Base-by-base conservation (phyloP, 2,329 filamentous ascomycete genomes). In the Endothia cerciana region DNA sequence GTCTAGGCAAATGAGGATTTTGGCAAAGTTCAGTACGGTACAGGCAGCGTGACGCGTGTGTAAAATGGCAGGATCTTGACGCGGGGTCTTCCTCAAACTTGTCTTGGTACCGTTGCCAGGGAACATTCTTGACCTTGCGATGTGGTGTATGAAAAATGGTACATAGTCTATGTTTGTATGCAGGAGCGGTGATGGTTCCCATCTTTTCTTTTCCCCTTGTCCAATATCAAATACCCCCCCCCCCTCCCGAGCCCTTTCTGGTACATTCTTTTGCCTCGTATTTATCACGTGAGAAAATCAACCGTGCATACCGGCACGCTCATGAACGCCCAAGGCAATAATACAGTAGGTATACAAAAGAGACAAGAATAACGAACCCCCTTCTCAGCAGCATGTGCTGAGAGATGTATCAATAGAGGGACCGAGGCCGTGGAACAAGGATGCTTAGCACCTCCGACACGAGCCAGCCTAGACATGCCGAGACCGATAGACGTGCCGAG, bases 81-180 rank as follows among this genome's bases (percentile, higher is more conserved):
- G 22, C 25, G 28, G 25, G 13, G 25, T 51, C n/a, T 13, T 13
- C 28, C 47, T 7, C 11, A 7, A 22, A 4, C 17, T 5, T 30
- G 22, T 51, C 47, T 28, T 11, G 4, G 13, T 5, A 15, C 25
- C 2, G 25, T 28, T 30, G 25, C 22, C 11, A 51, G 47, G 47
- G 47, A 51, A 51, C 11, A n/a, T n/a, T n/a, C 7, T 7, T 28
- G 22, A 28, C 25, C 13, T 49, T 49, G 45, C 45, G 22, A 49
- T 28, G 22, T 51, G 13, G 17, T 51, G 47, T 51, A 28, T 30
- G 22, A 51, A 30, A 15, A 22, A 15, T 51, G 13, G 22, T 17
- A 28, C 47, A 51, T 17, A 51, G 47, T 51, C 47, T 51, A 51
- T 51, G 47, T 25, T 51, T 28, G n/a, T 15, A 25, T 51, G 47